Evolutionary conservation across 2,329 filamentous ascomycete genomes (phyloP).

Genomic region (Fusarium armeniacum): DNA sequence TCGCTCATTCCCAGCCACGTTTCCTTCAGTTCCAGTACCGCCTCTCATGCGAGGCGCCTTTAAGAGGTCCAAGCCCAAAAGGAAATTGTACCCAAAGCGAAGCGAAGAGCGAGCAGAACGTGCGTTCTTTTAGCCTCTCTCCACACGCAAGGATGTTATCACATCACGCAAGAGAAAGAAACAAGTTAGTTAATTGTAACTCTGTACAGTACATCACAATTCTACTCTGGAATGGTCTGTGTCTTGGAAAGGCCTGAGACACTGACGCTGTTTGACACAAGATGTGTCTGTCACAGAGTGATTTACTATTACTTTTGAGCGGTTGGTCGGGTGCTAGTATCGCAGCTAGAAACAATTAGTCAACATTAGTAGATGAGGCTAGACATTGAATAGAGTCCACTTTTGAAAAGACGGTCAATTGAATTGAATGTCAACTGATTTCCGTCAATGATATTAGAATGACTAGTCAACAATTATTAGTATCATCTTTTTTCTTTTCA

Average conservation of each 20-base stretch:
- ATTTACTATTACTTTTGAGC: constrained; percentile 14
- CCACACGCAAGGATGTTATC: neutral
- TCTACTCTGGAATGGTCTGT: neutral
- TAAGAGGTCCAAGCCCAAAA: constrained; percentile 29
- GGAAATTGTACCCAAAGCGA: constrained; percentile 31
- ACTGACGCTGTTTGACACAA: constrained; percentile 26
- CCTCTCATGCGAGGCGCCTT: constrained; percentile 21
- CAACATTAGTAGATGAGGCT: constrained; percentile 16
- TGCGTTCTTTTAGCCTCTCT: constrained; percentile 19
- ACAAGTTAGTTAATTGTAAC: neutral
- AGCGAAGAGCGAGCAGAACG: neutral
- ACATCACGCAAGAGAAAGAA: constrained; percentile 34
- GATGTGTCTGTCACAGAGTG: constrained; percentile 15
- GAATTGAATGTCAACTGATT: constrained; percentile 2
- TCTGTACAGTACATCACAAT: constrained; percentile 2
- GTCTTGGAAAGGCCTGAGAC: constrained; percentile 22
- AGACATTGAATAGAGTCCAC: constrained; percentile 7
- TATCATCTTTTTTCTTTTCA: neutral
- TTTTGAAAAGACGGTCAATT: constrained; percentile 20
- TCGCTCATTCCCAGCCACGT: constrained; percentile 13
- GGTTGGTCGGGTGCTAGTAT: neutral
- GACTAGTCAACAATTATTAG: neutral
- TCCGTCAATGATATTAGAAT: neutral
- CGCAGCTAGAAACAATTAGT: constrained; percentile 10
- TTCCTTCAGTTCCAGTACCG: constrained; percentile 13